phyloP scores from a whole-genome alignment of 441 rosid genomes.

The Aleurites moluccanus region DNA sequence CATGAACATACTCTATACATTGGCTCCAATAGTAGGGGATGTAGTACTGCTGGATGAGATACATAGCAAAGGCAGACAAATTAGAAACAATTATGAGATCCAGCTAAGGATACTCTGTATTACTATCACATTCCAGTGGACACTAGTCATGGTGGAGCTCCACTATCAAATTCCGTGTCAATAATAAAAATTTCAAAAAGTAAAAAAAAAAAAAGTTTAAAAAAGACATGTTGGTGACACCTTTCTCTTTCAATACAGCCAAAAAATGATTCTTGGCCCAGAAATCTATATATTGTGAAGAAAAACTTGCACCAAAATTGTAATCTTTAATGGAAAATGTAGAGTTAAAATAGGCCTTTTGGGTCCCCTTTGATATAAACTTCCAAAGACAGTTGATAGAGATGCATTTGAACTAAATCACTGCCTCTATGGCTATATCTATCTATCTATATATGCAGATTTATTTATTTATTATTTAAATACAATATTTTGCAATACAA shows the following conservation, averaged over 20 bases:
- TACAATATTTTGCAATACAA: background rate
- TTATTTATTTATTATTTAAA: background rate
- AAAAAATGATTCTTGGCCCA: conserved; percentile 33
- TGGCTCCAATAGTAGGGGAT: background rate
- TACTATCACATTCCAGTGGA: conserved; percentile 28
- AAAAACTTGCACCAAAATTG: conserved; percentile 4
- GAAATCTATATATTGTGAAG: conserved; percentile 26
- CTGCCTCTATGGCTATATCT: background rate
- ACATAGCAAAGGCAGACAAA: conserved; percentile 15
- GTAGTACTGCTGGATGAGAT: background rate
- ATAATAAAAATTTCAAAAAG: background rate
- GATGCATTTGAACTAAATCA: conserved; percentile 12
- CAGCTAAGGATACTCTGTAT: conserved; percentile 34
- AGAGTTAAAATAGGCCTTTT: conserved; percentile 20
- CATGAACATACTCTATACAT: background rate
- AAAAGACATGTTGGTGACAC: background rate
- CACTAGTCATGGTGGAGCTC: conserved; percentile 24
- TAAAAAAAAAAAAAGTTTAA: no score
- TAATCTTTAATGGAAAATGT: conserved; percentile 5
- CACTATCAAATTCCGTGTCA: conserved; percentile 33
- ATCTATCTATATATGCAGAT: background rate
- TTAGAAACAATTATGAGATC: conserved; percentile 34
- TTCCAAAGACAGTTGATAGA: background rate
- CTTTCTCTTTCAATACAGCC: conserved; percentile 16
- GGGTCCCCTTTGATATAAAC: conserved; percentile 24